Evolutionary conservation across 176 grass and related monocot species (phyloP).

Genomic region (Calamus simplicifolius): DNA sequence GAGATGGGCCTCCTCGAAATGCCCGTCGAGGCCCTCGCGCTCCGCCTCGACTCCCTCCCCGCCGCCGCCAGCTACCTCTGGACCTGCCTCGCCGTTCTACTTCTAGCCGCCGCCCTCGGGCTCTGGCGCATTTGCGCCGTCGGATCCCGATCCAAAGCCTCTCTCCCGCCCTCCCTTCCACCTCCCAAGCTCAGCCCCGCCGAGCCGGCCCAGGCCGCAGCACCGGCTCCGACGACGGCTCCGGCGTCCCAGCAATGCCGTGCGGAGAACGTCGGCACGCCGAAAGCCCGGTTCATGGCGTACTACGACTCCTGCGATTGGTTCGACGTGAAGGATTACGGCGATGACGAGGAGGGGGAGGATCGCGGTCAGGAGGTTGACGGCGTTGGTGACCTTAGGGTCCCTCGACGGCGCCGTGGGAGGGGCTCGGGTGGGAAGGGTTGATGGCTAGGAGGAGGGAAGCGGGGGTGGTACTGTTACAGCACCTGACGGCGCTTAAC

Average conservation of each 20-base stretch:
- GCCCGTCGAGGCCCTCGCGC: neutral
- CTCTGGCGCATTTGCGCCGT: neutral
- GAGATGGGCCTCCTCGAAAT: conserved; percentile 1
- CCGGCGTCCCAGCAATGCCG: neutral
- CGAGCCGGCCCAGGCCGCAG: neutral
- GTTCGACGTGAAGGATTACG: neutral
- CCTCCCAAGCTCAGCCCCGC: neutral
- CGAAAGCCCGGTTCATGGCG: conserved; percentile 1
- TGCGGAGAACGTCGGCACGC: neutral
- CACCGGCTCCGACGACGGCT: neutral
- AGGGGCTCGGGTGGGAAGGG: neutral
- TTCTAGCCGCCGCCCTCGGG: neutral
- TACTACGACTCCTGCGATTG: neutral
- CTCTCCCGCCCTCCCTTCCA: neutral
- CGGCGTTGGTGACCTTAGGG: neutral
- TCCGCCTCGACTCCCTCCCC: conserved; percentile 1
- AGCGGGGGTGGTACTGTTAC: conserved; percentile 11
- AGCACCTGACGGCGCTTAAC: conserved; percentile 13
- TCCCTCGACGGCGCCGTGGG: neutral
- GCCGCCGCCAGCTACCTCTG: neutral
- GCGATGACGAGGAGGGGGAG: neutral
- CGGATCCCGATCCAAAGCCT: neutral
- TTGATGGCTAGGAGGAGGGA: neutral
- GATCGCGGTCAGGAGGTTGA: neutral
- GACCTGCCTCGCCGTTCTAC: neutral